Base-by-base conservation (phyloP, 2,329 filamentous ascomycete species). In the Nothomitra cinnamomea region DNA sequence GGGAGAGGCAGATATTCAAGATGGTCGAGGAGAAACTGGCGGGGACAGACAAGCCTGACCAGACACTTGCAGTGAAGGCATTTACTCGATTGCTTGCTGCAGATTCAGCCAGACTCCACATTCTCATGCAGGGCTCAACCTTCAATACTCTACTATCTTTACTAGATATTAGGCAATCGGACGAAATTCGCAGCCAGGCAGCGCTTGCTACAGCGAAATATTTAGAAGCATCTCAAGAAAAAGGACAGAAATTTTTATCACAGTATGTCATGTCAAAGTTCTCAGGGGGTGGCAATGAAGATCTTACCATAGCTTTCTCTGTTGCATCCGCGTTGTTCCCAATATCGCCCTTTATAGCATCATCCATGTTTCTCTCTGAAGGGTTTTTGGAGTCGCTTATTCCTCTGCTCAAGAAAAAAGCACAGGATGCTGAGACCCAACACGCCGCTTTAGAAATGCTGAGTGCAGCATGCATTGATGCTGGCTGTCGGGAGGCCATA, bases 241-340 rank as follows among this genome's bases (percentile, higher is more conserved):
- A 78, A 5, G 87, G 87, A 2, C 75, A 80, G 58, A 74, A 79
- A 58, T 77, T 82, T 58, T 78, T 95, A 51, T 77, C 78, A 3
- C 76, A 77, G 3, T 90, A 92, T 65, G 85, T 95, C 64, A 81
- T 81, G 53, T 72, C 77, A 15, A 80, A 83, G 53, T 74, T 94
- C 15, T 70, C 77, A 59, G 80, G 83, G 58, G 82, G 82, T 52
- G 90, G 84, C 22, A 86, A 88, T 58, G 89, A 95, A 61, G 87
- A 94, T 66, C 79, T 94, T 59, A 87, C 95, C 53, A 75, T 92
- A 51, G 89, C 89, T 4, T 96, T 95, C 65, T 96, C 89, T 53
- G 88, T 89, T n/a, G 87, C 88, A 4, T 80, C 88, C 1, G 80
- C 82, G 21, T 79, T 94, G 7, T 98, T 98, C 64, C 89, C 92